These are phyloP conservation scores for Hypoxylon sp. DNA, from an alignment of 2,329 filamentous ascomycete species.

Conservation along the genomic window DNA sequence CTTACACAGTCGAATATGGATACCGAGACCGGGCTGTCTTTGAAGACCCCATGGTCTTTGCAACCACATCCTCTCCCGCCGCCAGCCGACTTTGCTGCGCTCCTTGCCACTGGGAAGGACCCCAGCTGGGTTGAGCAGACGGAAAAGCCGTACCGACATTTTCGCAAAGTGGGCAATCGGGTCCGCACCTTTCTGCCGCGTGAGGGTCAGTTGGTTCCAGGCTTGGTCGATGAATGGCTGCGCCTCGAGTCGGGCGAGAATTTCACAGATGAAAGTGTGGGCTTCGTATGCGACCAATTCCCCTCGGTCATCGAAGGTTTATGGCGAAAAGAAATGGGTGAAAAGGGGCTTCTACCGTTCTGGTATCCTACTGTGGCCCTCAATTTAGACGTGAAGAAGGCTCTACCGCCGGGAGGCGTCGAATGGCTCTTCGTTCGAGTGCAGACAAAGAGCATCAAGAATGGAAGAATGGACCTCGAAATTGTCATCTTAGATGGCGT, in stretches of 20 bases:
- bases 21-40: constrained; percentile 69
- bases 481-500: constrained; percentile 50
- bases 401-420: constrained; percentile 36
- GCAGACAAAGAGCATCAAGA: constrained; percentile 27
- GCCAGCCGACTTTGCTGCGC: constrained; percentile 43
- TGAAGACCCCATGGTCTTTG: constrained; percentile 67
- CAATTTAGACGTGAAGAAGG: constrained; percentile 42
- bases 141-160: constrained; percentile 45
- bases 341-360: constrained; percentile 16
- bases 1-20: constrained; percentile 75
- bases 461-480: constrained; percentile 50
- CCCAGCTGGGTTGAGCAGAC: constrained; percentile 45
- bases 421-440: constrained; percentile 42
- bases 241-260: constrained; percentile 50
- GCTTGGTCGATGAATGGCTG: constrained; percentile 53
- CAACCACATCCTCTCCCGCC: constrained; percentile 52
- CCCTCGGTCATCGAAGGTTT: constrained; percentile 50
- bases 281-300: constrained; percentile 53
- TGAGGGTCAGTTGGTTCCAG: constrained; percentile 42
- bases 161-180: constrained; percentile 49
- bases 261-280: constrained; percentile 50
- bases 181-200: constrained; percentile 48
- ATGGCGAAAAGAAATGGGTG: constrained; percentile 23
- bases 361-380: constrained; percentile 46
- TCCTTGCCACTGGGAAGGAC: constrained; percentile 50